Evolutionary conservation across 305 asterid species (phyloP).

Genomic region (Withania somnifera): DNA sequence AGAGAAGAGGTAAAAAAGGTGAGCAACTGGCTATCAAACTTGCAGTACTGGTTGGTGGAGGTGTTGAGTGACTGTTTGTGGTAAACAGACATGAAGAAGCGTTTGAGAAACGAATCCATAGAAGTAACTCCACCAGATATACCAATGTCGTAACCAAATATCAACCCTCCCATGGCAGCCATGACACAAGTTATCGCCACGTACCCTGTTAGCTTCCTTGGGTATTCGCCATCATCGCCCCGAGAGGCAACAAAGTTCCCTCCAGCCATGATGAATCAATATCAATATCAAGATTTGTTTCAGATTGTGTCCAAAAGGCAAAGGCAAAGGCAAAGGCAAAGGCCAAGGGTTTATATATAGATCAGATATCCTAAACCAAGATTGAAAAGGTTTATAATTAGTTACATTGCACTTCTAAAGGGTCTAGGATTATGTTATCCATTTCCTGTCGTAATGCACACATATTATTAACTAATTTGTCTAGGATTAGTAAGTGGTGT

Average conservation of each 20-base stretch:
- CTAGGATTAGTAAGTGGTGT: too few relatives aligned
- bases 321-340: too few relatives aligned
- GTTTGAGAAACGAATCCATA: conserved; percentile 19
- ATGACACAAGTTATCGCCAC: not conserved
- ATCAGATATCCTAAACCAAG: too few relatives aligned
- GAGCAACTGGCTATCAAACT: conserved; percentile 18
- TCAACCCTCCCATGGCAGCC: conserved; percentile 9
- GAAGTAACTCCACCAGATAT: conserved; percentile 35
- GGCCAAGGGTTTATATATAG: too few relatives aligned
- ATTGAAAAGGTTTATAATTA: too few relatives aligned
- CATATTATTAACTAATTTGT: too few relatives aligned
- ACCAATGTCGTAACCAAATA: conserved; percentile 11
- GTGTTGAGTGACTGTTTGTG: not conserved
- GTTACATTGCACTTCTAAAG: too few relatives aligned
- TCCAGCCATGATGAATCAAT: not conserved
- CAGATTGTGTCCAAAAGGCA: too few relatives aligned
- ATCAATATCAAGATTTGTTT: not conserved
- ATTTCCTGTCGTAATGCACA: too few relatives aligned
- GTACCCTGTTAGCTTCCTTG: not conserved
- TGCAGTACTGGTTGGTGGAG: conserved; percentile 22
- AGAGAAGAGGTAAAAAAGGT: conserved; percentile 37
- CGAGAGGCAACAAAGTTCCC: not conserved
- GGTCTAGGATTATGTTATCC: too few relatives aligned
- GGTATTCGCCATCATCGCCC: not conserved
- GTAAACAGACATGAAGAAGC: conserved; percentile 20